These are phyloP conservation scores for Ganoderma multipileum DNA, from an alignment of 1,284 basidiomycete genomes.

Conservation along the genomic window DNA sequence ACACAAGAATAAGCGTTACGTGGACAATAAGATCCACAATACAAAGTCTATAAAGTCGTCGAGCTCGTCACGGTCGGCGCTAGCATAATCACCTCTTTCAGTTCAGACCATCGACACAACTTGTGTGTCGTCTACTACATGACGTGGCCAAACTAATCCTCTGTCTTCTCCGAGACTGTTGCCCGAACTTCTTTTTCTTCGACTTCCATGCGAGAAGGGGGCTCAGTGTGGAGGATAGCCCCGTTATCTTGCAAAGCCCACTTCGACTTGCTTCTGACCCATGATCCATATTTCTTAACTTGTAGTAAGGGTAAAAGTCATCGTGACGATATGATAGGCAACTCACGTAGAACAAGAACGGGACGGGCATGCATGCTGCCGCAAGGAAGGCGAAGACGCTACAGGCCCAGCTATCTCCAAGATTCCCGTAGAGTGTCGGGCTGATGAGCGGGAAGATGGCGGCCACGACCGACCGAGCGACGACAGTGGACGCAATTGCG, in stretches of 20 bases:
- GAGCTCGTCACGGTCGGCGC: no score
- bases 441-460: conserved; percentile 70
- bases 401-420: conserved; percentile 74
- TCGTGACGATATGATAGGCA: background rate
- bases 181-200: conserved; percentile 17
- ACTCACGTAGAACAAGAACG: conserved; percentile 55
- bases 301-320: background rate
- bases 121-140: no score
- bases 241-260: conserved; percentile 51
- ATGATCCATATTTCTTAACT: conserved; percentile 62
- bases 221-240: background rate
- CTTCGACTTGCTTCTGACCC: conserved; percentile 61
- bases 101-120: no score
- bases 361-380: conserved; percentile 61
- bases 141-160: background rate
- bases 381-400: conserved; percentile 67
- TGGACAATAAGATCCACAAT: no score
- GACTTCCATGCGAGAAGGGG: conserved; percentile 8
- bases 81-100: no score
- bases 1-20: no score
- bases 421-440: conserved; percentile 58
- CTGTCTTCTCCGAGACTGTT: conserved; percentile 10
- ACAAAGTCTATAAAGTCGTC: no score
- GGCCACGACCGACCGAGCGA: conserved; percentile 69
- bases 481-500: conserved; percentile 73